Conservation (phyloP, 192 early-diverging fungal genomes). For the Coemansia sp. region DNA sequence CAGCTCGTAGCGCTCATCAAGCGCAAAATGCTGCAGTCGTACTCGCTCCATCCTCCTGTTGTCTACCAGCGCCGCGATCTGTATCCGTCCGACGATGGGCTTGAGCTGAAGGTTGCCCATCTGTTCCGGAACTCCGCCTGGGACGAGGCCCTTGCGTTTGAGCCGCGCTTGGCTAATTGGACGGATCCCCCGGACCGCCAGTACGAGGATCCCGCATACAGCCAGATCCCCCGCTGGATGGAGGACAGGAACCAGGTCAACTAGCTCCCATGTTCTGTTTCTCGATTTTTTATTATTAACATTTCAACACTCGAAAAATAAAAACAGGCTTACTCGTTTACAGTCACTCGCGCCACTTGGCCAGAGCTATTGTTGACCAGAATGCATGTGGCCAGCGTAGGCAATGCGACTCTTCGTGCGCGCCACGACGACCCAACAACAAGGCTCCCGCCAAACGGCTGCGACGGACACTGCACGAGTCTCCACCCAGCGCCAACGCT, state of each 20-base stretch:
- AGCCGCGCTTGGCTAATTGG: constrained; percentile 33
- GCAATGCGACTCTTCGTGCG: constrained; percentile 23
- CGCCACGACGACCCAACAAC: constrained; percentile 23
- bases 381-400: constrained; percentile 23
- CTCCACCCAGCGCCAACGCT: constrained; percentile 38
- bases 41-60: constrained; percentile 43
- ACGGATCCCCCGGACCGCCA: constrained; percentile 31
- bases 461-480: constrained; percentile 43
- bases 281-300: neutral
- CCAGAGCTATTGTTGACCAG: constrained; percentile 24
- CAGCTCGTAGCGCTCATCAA: constrained; percentile 45
- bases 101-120: constrained; percentile 35
- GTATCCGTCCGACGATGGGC: constrained; percentile 48
- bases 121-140: constrained; percentile 37
- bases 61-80: constrained; percentile 53
- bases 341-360: constrained; percentile 14
- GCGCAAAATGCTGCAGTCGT: constrained; percentile 30
- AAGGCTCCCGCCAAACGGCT: constrained; percentile 49
- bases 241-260: constrained; percentile 24
- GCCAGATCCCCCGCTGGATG: constrained; percentile 52
- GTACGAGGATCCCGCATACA: constrained; percentile 28
- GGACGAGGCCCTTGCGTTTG: constrained; percentile 33
- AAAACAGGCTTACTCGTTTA: neutral
- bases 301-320: neutral
- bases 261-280: neutral